phyloP scores from a whole-genome alignment of 2,329 filamentous ascomycete genomes.

The Ophiocordyceps camponoti-saundersi region DNA sequence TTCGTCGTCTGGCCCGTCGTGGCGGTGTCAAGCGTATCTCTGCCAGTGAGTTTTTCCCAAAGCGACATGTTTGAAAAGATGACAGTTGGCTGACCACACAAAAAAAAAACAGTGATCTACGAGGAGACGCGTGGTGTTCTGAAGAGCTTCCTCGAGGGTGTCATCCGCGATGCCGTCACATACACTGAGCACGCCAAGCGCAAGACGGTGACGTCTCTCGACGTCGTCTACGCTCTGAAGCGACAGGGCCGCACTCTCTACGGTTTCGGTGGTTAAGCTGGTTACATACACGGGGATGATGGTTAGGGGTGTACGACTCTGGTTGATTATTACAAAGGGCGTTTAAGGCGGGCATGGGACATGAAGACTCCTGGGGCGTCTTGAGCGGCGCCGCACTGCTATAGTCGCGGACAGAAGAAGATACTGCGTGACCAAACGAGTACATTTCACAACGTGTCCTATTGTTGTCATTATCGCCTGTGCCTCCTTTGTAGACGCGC shows the following conservation, averaged over 20 bases:
- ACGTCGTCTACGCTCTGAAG: conserved; percentile 53
- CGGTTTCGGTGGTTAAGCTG: conserved; percentile 69
- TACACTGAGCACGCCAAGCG: conserved; percentile 71
- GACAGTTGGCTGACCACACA: conserved; percentile 3
- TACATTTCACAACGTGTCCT: background rate
- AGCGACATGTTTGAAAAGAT: background rate
- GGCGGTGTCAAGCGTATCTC: conserved; percentile 99
- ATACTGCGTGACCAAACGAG: conserved; percentile 4
- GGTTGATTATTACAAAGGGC: conserved; percentile 6
- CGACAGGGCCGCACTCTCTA: conserved; percentile 63
- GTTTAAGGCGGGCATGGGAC: conserved; percentile 11
- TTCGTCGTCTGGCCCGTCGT: conserved; percentile 96
- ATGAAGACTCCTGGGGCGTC: conserved; percentile 14
- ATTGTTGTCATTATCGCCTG: background rate
- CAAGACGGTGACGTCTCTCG: conserved; percentile 59
- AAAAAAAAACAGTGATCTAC: conserved; percentile 42
- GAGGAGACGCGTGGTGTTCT: conserved; percentile 63
- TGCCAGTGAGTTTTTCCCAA: conserved; percentile 46
- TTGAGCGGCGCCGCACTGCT: conserved; percentile 10
- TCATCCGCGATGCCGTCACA: conserved; percentile 62
- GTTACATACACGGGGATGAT: background rate
- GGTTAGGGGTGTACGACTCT: background rate
- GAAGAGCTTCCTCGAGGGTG: conserved; percentile 62
- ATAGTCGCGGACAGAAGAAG: conserved; percentile 2
- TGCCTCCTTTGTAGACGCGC: too few relatives aligned